Evolutionary conservation across 2,329 filamentous ascomycete species (phyloP).

Genomic region (Herpotrichia juniperi): DNA sequence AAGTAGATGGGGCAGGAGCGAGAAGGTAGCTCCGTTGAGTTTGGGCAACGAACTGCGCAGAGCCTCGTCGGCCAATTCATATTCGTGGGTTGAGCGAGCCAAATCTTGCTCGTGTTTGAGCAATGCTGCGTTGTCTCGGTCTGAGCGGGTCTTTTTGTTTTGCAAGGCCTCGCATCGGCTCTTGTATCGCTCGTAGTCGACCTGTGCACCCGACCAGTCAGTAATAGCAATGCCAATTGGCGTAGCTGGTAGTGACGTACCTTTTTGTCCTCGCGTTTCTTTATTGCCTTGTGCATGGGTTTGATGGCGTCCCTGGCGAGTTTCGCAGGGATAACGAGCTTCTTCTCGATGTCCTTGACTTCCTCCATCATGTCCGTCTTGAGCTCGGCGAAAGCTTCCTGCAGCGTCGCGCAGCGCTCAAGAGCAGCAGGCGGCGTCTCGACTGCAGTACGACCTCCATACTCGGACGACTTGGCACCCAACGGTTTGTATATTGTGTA

Average conservation of each 20-base stretch:
- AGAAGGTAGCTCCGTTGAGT: constrained; percentile 73
- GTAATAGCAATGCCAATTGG: not conserved
- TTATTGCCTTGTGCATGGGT: constrained; percentile 80
- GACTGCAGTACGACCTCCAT: constrained; percentile 54
- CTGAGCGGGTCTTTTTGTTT: constrained; percentile 71
- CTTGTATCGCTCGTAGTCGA: constrained; percentile 82
- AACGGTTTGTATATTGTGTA: constrained; percentile 79
- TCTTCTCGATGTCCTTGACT: constrained; percentile 71
- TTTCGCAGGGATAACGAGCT: constrained; percentile 72
- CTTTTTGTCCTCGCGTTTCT: constrained; percentile 82
- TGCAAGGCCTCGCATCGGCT: constrained; percentile 71
- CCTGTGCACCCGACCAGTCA: constrained; percentile 46
- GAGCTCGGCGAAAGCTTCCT: constrained; percentile 72
- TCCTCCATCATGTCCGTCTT: constrained; percentile 75
- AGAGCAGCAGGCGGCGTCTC: constrained; percentile 69
- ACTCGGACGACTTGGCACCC: constrained; percentile 65
- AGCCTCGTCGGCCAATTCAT: constrained; percentile 75
- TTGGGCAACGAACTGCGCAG: constrained; percentile 74
- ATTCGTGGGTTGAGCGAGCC: constrained; percentile 70
- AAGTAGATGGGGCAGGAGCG: constrained; percentile 74
- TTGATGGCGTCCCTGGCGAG: constrained; percentile 72
- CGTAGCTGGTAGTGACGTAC: constrained; percentile 35
- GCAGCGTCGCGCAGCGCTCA: constrained; percentile 68
- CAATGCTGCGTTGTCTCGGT: constrained; percentile 75
- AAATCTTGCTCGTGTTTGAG: constrained; percentile 76